A percentile compares a stretch with the other conserved stretches of the same genome.
Conservation (phyloP, 306 rosid genomes). For the Calophaca sinica region DNA sequence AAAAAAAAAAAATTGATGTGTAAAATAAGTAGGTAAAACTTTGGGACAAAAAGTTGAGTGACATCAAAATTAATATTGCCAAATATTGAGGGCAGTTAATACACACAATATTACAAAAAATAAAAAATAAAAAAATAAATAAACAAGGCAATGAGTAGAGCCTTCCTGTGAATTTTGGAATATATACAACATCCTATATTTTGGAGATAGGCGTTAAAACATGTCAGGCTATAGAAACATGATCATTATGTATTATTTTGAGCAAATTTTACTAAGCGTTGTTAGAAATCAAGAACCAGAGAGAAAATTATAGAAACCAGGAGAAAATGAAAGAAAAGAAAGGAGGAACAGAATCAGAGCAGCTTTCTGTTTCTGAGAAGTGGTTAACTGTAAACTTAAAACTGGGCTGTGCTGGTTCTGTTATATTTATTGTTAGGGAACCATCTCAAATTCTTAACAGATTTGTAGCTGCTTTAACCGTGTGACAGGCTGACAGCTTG, state of each 20-base stretch:
- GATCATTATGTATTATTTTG: neutral
- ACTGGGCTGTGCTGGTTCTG: neutral
- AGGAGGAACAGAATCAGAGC: neutral
- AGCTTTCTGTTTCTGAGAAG: slow-evolving; percentile 8
- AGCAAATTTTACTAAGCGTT: no score
- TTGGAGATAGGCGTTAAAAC: slow-evolving; percentile 19
- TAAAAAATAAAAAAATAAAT: neutral
- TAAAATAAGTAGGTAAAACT: no score
- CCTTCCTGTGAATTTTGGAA: slow-evolving; percentile 22
- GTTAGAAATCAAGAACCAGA: neutral
- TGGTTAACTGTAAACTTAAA: neutral
- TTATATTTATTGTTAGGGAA: no score
- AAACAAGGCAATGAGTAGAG: neutral
- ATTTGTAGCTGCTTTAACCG: neutral
- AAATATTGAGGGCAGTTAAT: neutral
- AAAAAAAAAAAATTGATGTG: no score
- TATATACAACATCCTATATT: slow-evolving; percentile 3
- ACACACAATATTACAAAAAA: neutral
- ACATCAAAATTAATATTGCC: no score
- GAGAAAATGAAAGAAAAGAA: neutral
- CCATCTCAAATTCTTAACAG: neutral
- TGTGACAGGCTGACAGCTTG: neutral
- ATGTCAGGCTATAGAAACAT: slow-evolving; percentile 7
- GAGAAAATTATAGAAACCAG: neutral
- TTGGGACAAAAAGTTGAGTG: neutral